Conservation (phyloP, 257 asterid genomes). For the Perilla frutescens region DNA sequence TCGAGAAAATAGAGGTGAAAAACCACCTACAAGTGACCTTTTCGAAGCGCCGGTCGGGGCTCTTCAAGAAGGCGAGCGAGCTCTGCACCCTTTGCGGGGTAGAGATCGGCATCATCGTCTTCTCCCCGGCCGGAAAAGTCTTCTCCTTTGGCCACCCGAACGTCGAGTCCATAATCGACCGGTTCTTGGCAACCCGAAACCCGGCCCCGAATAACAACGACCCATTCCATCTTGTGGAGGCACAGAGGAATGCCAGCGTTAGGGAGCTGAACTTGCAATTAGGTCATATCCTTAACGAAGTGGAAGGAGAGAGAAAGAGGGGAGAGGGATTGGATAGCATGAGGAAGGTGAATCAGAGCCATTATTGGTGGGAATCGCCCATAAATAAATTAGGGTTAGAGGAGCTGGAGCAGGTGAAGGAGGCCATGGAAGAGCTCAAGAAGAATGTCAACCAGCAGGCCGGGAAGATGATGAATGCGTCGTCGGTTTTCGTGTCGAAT, state of each 20-base stretch:
- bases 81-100: conserved; percentile 73
- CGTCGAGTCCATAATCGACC: conserved; percentile 59
- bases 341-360: conserved; percentile 48
- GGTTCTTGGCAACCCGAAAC: conserved; percentile 42
- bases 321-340: conserved; percentile 61
- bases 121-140: conserved; percentile 80
- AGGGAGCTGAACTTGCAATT: conserved; percentile 63
- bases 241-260: conserved; percentile 55
- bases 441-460: conserved; percentile 44
- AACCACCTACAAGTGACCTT: conserved; percentile 78
- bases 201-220: background rate
- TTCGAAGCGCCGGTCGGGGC: conserved; percentile 71
- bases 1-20: conserved; percentile 69
- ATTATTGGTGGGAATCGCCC: conserved; percentile 77
- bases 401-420: conserved; percentile 60
- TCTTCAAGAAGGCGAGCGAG: conserved; percentile 80
- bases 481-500: conserved; percentile 33
- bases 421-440: conserved; percentile 70
- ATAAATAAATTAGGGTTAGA: conserved; percentile 48
- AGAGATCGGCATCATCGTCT: conserved; percentile 67
- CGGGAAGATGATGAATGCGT: conserved; percentile 39
- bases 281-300: conserved; percentile 52
- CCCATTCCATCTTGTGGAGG: conserved; percentile 50
- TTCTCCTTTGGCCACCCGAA: conserved; percentile 81
- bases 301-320: conserved; percentile 62